phyloP scores from a whole-genome alignment of 345 rosid genomes.

The Erysimum cheiranthoides region DNA sequence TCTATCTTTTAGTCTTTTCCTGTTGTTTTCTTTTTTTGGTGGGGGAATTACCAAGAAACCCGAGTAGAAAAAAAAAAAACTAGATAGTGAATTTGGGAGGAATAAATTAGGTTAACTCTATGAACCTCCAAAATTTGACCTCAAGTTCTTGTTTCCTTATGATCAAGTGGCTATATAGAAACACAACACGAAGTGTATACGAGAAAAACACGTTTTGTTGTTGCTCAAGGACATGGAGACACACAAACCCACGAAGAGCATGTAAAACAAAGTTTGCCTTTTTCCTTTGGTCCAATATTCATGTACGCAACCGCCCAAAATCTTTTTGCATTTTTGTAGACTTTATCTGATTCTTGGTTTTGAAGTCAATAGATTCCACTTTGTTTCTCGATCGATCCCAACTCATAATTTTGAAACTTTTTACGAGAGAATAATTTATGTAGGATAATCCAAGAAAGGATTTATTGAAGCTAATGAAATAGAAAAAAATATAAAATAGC shows the following conservation, averaged over 20 bases:
- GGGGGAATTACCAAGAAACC: not conserved
- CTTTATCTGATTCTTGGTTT: constrained; percentile 21
- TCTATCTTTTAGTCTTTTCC: not conserved
- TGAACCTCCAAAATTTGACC: constrained; percentile 32
- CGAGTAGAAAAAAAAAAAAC: not conserved
- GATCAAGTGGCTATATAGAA: constrained; percentile 29
- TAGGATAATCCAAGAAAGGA: too few species aligned
- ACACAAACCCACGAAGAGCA: constrained; percentile 34
- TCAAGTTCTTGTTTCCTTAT: not conserved
- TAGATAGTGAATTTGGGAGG: constrained; percentile 8
- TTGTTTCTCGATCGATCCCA: constrained; percentile 6
- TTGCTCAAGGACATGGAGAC: constrained; percentile 21
- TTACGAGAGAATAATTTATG: not conserved
- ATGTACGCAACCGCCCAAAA: constrained; percentile 38
- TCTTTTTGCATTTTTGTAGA: not conserved
- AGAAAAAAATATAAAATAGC: too few species aligned
- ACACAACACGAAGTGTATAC: constrained; percentile 31
- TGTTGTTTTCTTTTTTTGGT: not conserved
- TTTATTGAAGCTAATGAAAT: too few species aligned
- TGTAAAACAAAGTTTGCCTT: constrained; percentile 46
- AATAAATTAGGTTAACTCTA: constrained; percentile 31
- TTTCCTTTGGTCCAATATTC: constrained; percentile 27
- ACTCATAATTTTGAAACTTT: not conserved
- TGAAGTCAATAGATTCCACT: constrained; percentile 22
- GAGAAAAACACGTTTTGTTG: constrained; percentile 38